phyloP scores from a whole-genome alignment of 2,329 filamentous ascomycete species.

The Ophiostoma tasmaniense region DNA sequence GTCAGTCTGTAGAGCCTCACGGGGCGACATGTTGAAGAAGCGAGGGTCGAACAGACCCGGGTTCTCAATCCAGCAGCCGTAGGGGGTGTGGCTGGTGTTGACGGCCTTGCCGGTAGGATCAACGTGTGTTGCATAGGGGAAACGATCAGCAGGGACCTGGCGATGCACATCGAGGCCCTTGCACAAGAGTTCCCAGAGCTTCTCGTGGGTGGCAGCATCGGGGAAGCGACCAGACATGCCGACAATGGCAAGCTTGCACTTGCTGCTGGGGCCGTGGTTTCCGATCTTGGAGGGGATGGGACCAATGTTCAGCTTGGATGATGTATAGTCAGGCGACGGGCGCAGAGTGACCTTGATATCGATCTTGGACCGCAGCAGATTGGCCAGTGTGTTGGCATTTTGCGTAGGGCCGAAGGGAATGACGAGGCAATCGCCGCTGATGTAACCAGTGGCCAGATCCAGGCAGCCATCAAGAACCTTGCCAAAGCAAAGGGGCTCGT shows the following conservation, averaged over 20 bases:
- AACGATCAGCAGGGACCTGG: slow-evolving; percentile 60
- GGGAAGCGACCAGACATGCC: slow-evolving; percentile 75
- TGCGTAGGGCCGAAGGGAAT: slow-evolving; percentile 44
- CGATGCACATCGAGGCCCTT: slow-evolving; percentile 68
- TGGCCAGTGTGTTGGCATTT: slow-evolving; percentile 38
- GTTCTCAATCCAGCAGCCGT: slow-evolving; percentile 66
- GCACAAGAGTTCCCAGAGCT: slow-evolving; percentile 66
- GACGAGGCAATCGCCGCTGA: slow-evolving; percentile 35
- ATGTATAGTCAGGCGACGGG: slow-evolving; percentile 27
- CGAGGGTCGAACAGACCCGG: slow-evolving; percentile 71
- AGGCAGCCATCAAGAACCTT: slow-evolving; percentile 42
- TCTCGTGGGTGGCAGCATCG: slow-evolving; percentile 60
- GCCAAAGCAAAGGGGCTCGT: slow-evolving; percentile 40
- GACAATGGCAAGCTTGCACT: slow-evolving; percentile 74
- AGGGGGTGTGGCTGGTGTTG: slow-evolving; percentile 70
- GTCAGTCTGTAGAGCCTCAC: slow-evolving; percentile 68
- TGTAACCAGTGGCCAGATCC: slow-evolving; percentile 33
- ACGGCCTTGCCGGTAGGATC: slow-evolving; percentile 64
- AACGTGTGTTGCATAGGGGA: slow-evolving; percentile 61
- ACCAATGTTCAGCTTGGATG: slow-evolving; percentile 26
- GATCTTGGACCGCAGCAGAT: slow-evolving; percentile 35
- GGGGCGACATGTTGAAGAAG: slow-evolving; percentile 79
- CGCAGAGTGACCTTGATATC: slow-evolving; percentile 36
- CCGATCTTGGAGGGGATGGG: slow-evolving; percentile 28
- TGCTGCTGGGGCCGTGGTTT: slow-evolving; percentile 38